These are phyloP conservation scores for Boletellus emodensis DNA, from an alignment of 768 basidiomycete species.

Conservation along the genomic window DNA sequence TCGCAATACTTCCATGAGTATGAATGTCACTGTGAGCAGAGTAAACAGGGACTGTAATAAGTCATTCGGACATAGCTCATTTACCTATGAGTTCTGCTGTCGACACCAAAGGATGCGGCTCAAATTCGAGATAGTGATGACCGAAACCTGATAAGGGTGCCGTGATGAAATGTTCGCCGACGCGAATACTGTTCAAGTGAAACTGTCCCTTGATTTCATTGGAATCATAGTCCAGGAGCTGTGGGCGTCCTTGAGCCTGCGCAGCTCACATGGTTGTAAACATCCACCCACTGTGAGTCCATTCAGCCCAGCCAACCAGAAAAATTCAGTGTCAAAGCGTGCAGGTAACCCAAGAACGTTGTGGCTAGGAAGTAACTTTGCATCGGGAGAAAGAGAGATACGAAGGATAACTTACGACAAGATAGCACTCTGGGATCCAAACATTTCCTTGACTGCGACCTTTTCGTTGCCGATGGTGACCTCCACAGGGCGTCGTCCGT, in stretches of 20 bases:
- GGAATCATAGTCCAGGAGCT: conserved; percentile 54
- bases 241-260: conserved; percentile 2
- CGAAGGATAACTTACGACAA: conserved; percentile 42
- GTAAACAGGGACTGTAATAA: conserved; percentile 11
- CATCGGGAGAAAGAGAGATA: neutral
- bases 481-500: conserved; percentile 46
- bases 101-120: conserved; percentile 43
- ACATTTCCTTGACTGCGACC: conserved; percentile 50
- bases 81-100: conserved; percentile 53
- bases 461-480: conserved; percentile 50
- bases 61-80: neutral
- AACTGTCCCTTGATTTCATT: conserved; percentile 48
- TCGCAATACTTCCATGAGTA: conserved; percentile 62
- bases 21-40: conserved; percentile 46
- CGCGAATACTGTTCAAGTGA: conserved; percentile 46
- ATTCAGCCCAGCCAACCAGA: conserved; percentile 56
- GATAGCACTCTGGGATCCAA: conserved; percentile 51
- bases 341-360: conserved; percentile 58
- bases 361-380: conserved; percentile 34
- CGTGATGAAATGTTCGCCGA: conserved; percentile 42
- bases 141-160: conserved; percentile 53
- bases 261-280: neutral
- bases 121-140: conserved; percentile 56
- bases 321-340: conserved; percentile 57
- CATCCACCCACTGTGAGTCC: conserved; percentile 44